Conservation (phyloP, 2,329 filamentous ascomycete genomes). For the Botryotinia convoluta region DNA sequence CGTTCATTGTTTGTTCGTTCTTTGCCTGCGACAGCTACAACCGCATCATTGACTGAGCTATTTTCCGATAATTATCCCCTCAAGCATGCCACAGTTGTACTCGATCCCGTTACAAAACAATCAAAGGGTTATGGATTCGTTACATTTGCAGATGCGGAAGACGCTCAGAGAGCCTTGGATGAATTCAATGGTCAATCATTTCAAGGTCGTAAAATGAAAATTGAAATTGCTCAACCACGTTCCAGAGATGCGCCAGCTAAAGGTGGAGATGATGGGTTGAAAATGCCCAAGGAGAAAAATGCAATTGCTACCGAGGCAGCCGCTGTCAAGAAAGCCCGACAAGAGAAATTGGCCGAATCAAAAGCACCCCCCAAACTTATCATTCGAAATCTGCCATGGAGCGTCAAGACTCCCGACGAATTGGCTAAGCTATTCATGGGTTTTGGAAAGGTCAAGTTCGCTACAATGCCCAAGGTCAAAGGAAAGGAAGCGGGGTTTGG, state of each 20-base stretch:
- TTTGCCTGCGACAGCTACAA: conserved; percentile 74
- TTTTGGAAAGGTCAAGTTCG: conserved; percentile 88
- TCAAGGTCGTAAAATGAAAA: conserved; percentile 75
- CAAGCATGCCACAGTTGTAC: conserved; percentile 92
- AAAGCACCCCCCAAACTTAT: conserved; percentile 73
- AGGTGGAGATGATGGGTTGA: conserved; percentile 38
- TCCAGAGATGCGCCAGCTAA: conserved; percentile 63
- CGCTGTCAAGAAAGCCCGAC: conserved; percentile 51
- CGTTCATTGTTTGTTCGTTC: conserved; percentile 88
- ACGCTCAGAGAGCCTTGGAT: conserved; percentile 76
- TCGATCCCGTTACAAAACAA: conserved; percentile 79
- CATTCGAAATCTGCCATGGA: conserved; percentile 94
- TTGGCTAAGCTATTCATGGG: conserved; percentile 75
- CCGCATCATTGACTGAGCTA: conserved; percentile 77
- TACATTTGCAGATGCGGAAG: conserved; percentile 90
- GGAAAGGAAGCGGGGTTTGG: conserved; percentile 77
- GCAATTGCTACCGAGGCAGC: conserved; percentile 40
- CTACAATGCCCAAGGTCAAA: conserved; percentile 76
- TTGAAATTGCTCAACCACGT: conserved; percentile 85
- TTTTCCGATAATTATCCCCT: conserved; percentile 94
- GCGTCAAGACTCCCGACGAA: conserved; percentile 81
- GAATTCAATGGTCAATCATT: conserved; percentile 77
- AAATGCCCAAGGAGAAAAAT: conserved; percentile 35
- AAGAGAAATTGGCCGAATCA: conserved; percentile 59
- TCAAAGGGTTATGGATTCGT: conserved; percentile 96